Evolutionary conservation across 2,329 filamentous ascomycete genomes (phyloP), one percentile per base, ranked within the genome.

Genomic region (Fusarium vanettenii): DNA sequence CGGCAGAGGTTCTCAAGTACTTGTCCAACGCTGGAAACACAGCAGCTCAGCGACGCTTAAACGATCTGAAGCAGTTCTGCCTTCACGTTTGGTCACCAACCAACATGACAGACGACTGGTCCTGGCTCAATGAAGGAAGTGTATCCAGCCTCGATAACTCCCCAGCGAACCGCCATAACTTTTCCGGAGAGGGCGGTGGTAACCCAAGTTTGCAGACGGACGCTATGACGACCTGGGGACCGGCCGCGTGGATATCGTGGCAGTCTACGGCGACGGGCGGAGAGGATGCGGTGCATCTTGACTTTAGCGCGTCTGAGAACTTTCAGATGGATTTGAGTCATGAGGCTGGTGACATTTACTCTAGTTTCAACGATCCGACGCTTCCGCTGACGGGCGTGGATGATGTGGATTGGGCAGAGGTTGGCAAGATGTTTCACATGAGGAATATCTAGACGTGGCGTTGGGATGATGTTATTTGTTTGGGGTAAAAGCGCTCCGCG

Each of bases 361-460:
- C 75, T 2, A 78, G 78, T 31, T 80, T 78, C 45, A 79, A 80
- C 43, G 79, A 80, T 29, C 79, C 79, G 14, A 72, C 59, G 5
- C 69, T 80, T n/a, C 79, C 79, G 2, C 56, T 80, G 50, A 80
- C 79, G 1, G 79, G 79, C n/a, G 78, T 80, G 31, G 79, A 80
- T 61, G 74, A 79, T 16, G 60, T 79, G 39, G 79, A 80, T 25
- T 80, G 79, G 79, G 76, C 73, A 2, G 78, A 79, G 55, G 64
- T 80, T 37, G 77, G 76, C 5, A 80, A 80, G 64, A 76, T 80
- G 68, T 80, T 80, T 55, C 68, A 59, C n/a, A 73, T 73, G 20
- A 41, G 41, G 33, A 56, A 52, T 43, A 55, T 33, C 6, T 63
- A 37, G 29, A 31, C 4, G 10, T 18, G 43, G 43, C 43, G 22